A percentile compares a stretch with the other conserved stretches of the same genome.
These are phyloP conservation scores for Phytopythium cucurbitacearum DNA, from an alignment of 352 stramenopile species.

Conservation along the genomic window DNA sequence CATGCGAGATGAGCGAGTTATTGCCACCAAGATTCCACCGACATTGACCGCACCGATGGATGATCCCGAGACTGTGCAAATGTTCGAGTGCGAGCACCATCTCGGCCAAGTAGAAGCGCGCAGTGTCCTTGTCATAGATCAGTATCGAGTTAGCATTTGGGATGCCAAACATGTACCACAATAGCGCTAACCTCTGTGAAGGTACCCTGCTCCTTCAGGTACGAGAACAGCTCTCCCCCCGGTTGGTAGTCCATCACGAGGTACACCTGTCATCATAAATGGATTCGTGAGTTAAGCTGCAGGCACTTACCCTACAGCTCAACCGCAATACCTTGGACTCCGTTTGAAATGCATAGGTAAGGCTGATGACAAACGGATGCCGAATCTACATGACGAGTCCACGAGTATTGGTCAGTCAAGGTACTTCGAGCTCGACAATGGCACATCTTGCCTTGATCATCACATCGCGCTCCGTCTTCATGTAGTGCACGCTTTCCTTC, in stretches of 20 bases:
- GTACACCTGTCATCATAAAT: constrained; percentile 38
- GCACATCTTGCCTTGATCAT: constrained; percentile 67
- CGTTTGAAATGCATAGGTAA: constrained; percentile 79
- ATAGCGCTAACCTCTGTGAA: constrained; percentile 46
- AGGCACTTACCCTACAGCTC: neutral
- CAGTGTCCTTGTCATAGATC: constrained; percentile 31
- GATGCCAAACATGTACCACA: neutral
- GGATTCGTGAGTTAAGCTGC: neutral
- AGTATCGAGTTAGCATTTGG: neutral
- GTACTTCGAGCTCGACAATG: neutral
- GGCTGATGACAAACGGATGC: constrained; percentile 77
- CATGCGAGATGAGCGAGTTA: no score
- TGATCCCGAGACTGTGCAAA: constrained; percentile 78
- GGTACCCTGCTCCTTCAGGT: constrained; percentile 56
- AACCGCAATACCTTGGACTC: constrained; percentile 56
- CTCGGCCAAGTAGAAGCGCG: constrained; percentile 79
- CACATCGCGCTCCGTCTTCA: constrained; percentile 79
- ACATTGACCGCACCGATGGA: constrained; percentile 49
- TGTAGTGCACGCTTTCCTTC: constrained; percentile 72
- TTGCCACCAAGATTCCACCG: neutral
- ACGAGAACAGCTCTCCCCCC: constrained; percentile 78
- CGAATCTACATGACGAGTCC: constrained; percentile 35
- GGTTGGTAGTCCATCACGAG: constrained; percentile 79
- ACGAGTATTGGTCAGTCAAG: neutral
- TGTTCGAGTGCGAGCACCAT: constrained; percentile 83